Conservation (phyloP, 2,329 filamentous ascomycete genomes). For the Claviceps paspali region DNA sequence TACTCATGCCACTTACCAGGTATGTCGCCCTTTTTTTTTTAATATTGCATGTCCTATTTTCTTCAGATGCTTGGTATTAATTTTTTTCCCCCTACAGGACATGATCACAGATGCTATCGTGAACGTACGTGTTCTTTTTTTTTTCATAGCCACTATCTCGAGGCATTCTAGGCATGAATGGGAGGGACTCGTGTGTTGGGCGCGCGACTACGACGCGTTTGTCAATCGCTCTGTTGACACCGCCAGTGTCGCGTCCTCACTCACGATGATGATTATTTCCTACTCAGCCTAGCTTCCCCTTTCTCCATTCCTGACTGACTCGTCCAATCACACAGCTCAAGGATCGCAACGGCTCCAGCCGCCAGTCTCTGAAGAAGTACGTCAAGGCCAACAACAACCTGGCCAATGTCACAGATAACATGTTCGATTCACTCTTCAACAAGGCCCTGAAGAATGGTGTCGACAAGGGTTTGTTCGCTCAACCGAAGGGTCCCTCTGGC, state of each 20-base stretch:
- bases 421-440: constrained; percentile 68
- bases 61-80: constrained; percentile 9
- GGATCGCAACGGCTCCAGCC: constrained; percentile 47
- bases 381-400: constrained; percentile 39
- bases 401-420: constrained; percentile 29
- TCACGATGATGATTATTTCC: too few relatives aligned
- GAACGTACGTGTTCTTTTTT: constrained; percentile 41
- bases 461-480: constrained; percentile 73
- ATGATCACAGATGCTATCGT: constrained; percentile 50
- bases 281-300: too few relatives aligned
- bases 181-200: background rate
- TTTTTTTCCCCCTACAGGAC: constrained; percentile 29
- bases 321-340: constrained; percentile 47
- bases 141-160: constrained; percentile 16
- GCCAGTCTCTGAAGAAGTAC: constrained; percentile 47
- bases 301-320: too few relatives aligned
- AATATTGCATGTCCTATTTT: too few relatives aligned
- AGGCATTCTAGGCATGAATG: constrained; percentile 18
- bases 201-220: background rate
- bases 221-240: background rate
- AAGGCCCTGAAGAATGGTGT: constrained; percentile 68
- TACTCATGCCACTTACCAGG: constrained; percentile 43
- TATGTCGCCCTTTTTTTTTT: constrained; percentile 19
- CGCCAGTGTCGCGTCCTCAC: background rate
- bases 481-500: constrained; percentile 83